Evolutionary conservation across 2,329 filamentous ascomycete species (phyloP), one percentile per base, ranked within the genome.

Genomic region (Aspergillus sp.): DNA sequence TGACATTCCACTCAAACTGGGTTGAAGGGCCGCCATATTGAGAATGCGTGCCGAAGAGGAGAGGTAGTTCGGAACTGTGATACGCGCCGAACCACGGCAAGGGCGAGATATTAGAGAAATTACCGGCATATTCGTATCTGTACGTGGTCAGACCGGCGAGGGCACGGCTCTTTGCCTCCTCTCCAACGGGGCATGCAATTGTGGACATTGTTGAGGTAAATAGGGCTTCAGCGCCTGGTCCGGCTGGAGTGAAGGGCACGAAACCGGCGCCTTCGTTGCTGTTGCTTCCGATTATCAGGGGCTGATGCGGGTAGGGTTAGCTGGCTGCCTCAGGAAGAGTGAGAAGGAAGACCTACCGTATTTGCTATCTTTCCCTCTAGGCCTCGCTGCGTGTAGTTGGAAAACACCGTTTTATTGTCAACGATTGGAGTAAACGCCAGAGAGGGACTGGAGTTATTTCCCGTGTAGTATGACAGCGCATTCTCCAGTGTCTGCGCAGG

Each of bases 191-290:
- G 3, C 33, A 40, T 33, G 11, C n/a, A 13, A 47, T 47, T 15
- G 13, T n/a, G 22, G 44, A 27, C 12, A 27, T 30, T 3, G 27
- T 30, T 11, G 27, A 30, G 27, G 9, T 30, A 9, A 30, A 30
- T 30, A 30, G 27, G 3, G 27, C 27, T 9, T 30, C 27, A 0
- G 9, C 27, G 8, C 27, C 27, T 30, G 27, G 27, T 30, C 27
- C 27, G 27, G 3, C 4, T 1, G 27, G 27, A 4, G 27, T 47
- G 24, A 47, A 47, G n/a, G 44, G n/a, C 3, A 24, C 44, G 6
- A 57, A 57, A 2, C 47, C 48, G 24, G 54, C 54, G n/a, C 54
- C 54, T 57, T 57, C 54, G 33, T 57, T 57, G 20, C 48, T 19
- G 33, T 57, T 57, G 54, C 40, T 51, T 8, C 54, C 54, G 15